Percentiles rank a stretch among this genome's conserved stretches.
Evolutionary conservation across 2,329 filamentous ascomycete genomes (phyloP).

Genomic region (Aspergillus carbonarius): DNA sequence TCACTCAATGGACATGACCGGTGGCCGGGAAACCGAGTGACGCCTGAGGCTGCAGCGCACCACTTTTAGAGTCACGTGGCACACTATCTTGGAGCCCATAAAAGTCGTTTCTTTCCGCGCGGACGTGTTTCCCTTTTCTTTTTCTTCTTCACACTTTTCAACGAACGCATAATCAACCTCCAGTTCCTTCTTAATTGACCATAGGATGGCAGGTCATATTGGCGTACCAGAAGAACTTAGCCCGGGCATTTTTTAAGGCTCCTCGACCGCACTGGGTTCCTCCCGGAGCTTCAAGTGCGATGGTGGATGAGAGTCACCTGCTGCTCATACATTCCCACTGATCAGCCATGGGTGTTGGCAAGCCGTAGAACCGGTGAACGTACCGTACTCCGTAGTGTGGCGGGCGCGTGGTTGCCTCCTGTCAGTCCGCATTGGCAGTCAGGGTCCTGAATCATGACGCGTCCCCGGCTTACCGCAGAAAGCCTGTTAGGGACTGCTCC

Average conservation of each 20-base stretch:
- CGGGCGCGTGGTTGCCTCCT: neutral
- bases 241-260: conserved; percentile 31
- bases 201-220: conserved; percentile 52
- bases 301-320: conserved; percentile 40
- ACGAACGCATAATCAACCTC: conserved; percentile 53
- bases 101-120: conserved; percentile 17
- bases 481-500: no score
- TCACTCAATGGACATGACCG: neutral
- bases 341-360: no score
- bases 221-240: conserved; percentile 45
- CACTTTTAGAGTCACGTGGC: conserved; percentile 5
- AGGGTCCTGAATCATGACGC: neutral
- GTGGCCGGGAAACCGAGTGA: neutral
- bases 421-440: neutral
- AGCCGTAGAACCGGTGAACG: no score
- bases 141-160: conserved; percentile 40
- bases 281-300: conserved; percentile 26
- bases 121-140: conserved; percentile 12
- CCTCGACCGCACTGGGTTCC: conserved; percentile 31
- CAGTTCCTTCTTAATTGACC: conserved; percentile 34
- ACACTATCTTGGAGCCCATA: neutral
- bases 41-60: conserved; percentile 7
- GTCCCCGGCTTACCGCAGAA: neutral
- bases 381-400: no score
- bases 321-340: conserved; percentile 37